These are phyloP conservation scores for Collybiopsis luxurians DNA, from an alignment of 768 basidiomycete genomes.

Conservation along the genomic window DNA sequence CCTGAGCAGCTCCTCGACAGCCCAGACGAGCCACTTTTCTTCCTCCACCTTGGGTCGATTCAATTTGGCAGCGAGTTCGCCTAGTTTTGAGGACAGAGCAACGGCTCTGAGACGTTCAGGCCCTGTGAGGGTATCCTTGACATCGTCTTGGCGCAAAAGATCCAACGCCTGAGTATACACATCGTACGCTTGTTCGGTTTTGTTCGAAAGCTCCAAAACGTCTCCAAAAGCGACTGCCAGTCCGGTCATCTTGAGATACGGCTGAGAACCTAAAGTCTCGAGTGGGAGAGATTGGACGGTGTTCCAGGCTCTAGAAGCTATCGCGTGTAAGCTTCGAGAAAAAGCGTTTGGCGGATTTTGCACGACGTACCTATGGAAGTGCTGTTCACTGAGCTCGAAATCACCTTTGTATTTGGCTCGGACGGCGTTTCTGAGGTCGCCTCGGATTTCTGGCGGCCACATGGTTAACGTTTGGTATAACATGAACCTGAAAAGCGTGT, in stretches of 20 bases:
- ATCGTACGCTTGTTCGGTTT: constrained; percentile 34
- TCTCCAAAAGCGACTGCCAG: constrained; percentile 61
- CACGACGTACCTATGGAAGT: constrained; percentile 48
- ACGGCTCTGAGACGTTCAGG: constrained; percentile 34
- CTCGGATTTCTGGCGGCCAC: constrained; percentile 64
- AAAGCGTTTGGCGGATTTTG: neutral
- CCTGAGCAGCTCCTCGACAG: constrained; percentile 42
- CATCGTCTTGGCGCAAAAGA: constrained; percentile 25
- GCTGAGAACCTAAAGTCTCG: constrained; percentile 36
- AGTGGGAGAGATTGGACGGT: constrained; percentile 44
- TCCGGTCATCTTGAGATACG: constrained; percentile 66
- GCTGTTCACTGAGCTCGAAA: constrained; percentile 45
- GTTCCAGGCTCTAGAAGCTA: constrained; percentile 49
- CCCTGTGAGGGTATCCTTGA: constrained; percentile 18
- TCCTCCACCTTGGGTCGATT: constrained; percentile 30
- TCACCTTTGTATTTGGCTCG: constrained; percentile 61
- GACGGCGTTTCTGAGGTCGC: constrained; percentile 64
- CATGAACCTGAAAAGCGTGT: constrained; percentile 38
- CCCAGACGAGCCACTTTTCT: constrained; percentile 40
- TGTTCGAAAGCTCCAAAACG: constrained; percentile 44
- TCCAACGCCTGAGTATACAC: constrained; percentile 35
- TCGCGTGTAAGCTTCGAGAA: constrained; percentile 6
- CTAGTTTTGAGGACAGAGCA: constrained; percentile 41
- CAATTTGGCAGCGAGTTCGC: constrained; percentile 35
- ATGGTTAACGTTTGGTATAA: constrained; percentile 55